phyloP scores from a whole-genome alignment of 345 rosid species.

The Eucalyptus caleyi region DNA sequence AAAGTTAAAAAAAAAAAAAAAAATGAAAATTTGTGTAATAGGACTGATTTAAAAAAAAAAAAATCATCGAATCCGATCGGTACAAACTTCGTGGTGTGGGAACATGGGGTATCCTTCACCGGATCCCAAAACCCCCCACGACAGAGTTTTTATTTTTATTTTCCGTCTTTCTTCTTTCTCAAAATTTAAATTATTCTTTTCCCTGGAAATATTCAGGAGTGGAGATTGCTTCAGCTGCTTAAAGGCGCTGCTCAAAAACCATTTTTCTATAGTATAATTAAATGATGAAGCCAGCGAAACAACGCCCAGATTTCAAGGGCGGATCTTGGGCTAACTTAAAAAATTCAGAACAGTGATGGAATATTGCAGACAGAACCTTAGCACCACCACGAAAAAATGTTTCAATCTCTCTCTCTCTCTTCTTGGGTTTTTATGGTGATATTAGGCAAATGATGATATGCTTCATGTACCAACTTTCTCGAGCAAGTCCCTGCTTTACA shows the following conservation, averaged over 20 bases:
- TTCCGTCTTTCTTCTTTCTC: neutral
- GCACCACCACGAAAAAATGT: neutral
- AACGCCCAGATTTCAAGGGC: conserved; percentile 21
- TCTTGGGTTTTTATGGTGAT: neutral
- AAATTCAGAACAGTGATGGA: neutral
- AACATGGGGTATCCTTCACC: neutral
- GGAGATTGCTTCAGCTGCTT: neutral
- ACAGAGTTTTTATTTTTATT: neutral
- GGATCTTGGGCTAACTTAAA: conserved; percentile 4
- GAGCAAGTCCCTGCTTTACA: conserved; percentile 26
- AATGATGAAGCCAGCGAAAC: neutral
- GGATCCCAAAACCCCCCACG: neutral
- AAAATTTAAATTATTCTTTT: neutral
- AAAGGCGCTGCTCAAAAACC: neutral
- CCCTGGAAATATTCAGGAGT: neutral
- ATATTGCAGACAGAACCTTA: neutral
- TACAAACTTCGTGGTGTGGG: neutral
- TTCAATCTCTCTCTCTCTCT: neutral
- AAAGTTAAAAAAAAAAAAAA: rapidly evolving
- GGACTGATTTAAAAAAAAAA: neutral
- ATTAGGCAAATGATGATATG: neutral
- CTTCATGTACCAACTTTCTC: conserved; percentile 2
- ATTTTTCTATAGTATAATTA: neutral
- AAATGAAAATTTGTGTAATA: too few relatives aligned
- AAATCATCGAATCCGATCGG: neutral